Evolutionary conservation across 345 rosid genomes (phyloP), one percentile per base, ranked within the genome.

Genomic region (Tarenaya hassleriana): DNA sequence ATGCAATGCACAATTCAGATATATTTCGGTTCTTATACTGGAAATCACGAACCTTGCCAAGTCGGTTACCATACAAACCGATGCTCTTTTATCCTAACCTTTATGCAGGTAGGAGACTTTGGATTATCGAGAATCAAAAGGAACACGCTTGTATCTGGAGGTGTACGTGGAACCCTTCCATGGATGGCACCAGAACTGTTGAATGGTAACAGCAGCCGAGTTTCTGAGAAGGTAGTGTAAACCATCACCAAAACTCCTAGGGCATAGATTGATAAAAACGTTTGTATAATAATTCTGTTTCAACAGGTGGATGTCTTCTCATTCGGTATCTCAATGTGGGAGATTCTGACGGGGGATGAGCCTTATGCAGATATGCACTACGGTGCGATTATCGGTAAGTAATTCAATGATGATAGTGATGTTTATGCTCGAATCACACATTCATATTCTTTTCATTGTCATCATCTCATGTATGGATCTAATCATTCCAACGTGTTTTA

Each of bases 171-270:
- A 66, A 86, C 95, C 45, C 76, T 86, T 51, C 95, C 95, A 19
- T 86, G 95, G 95, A 86, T 83, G 95, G 95, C 95, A 38, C 95
- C 92, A 0, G 95, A 86, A 61, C 75, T 86, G 60, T 80, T 86
- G 48, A 83, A 81, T 61, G 88, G 92, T 43, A 69, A 86, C 65
- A 81, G 88, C 72, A 83, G 68, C 49, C 78, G 83, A 74, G 95
- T 86, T 66, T 86, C 95, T 9, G 92, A 86, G 69, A 86, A 86
- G 82, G 95, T 86, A 24, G 29, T 24, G 29, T 24, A 24, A 24
- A 24, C 29, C 2, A 24, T 24, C 29, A 5, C 29, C 29, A 24
- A n/a, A n/a, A 24, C 29, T 24, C 29, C 2, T 24, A 24, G 29
- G 29, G 5, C 2, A 24, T 24, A 24, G 29, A 24, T 24, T 24